Base-by-base conservation (phyloP, 1,139 yeast species). In the Pichia sp. region DNA sequence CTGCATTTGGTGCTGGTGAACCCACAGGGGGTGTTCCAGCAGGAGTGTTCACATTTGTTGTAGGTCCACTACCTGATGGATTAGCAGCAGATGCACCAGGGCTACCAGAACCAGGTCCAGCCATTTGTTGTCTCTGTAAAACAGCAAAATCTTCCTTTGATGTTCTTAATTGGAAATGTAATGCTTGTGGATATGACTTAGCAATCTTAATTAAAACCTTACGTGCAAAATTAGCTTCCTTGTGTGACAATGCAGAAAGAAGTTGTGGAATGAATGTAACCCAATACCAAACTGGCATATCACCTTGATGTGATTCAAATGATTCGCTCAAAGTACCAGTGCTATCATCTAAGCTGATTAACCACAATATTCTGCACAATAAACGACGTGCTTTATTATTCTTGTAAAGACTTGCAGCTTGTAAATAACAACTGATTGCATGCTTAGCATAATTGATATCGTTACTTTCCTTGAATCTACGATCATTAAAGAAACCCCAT, bases 231-330 rank as follows among this genome's bases (percentile, higher is more conserved):
- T 82, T 77, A 0, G 96, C 98, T 64, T 94, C 99, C 58, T 83
- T 85, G 57, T 90, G 96, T 4, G 97, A 86, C 54, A 94, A 73
- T 0, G 96, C 85, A 0, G 96, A 85, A 59, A 94, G 73, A 52
- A 94, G 73, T 67, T 94, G 99, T 4, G 99, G 99, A 58, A 94
- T 90, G 59, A 86, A 93, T 0, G 98, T 89, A 38, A 93, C 89
- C 99, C 99, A 94, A 63, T 93, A 93, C 99, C 99, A 94, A 3
- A 91, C 96, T 11, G 99, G 98, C 39, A 89, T 91, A 55, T 94
- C 99, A 19, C 99, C 98, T 54, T 94, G 79, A 66, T 88, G 93
- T 46, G 87, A 83, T 52, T 89, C 96, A 67, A 91, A 93, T 0
- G 97, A 96, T 57, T 83, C 84, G 0, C 95, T 80, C 47, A 93